Evolutionary conservation across 495 filamentous ascomycete species (phyloP), one percentile per base, ranked within the genome.

Genomic region (Sphaerosporella brunnea): DNA sequence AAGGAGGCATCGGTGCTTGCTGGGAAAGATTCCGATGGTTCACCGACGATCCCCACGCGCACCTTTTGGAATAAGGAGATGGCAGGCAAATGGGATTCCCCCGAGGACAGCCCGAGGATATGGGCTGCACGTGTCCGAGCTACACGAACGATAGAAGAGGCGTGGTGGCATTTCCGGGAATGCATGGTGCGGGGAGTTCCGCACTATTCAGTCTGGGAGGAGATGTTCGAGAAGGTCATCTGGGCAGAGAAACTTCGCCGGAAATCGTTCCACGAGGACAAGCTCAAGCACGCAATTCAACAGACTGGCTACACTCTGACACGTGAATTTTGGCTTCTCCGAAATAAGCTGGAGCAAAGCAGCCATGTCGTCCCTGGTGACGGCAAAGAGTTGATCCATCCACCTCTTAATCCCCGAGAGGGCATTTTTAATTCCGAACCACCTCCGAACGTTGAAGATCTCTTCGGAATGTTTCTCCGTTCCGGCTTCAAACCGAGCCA

Each of bases 141-240:
- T 9, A 84, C 80, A 4, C 66, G 80, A 16, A 84, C 80, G 1
- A 58, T 75, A 18, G 68, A 77, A 30, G 80, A 84, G 64, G 80
- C 79, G 9, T 84, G 80, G 80, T 72, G 70, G 13, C 74, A 73
- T 47, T 84, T 82, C 56, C 55, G 77, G 7, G 67, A 72, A 0
- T 75, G 66, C 37, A 51, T 63, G 69, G 21, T 28, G 40, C 28
- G 7, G 13, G 10, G 36, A 24, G 19, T 40, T 34, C 48, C 49
- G 18, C 25, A 37, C 2, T 20, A 52, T 1, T 59, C 61, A 21
- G 64, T 77, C 0, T 79, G 75, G 55, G 55, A 65, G 41, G 75
- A 71, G 24, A 79, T 82, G 68, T 70, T 74, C 23, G 66, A 70
- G 48, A 82, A 79, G 50, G 51, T 82, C 5, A 57, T 74, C 11